Evolutionary conservation across 768 basidiomycete genomes (phyloP).

Genomic region (Pleurotus cornucopiae): DNA sequence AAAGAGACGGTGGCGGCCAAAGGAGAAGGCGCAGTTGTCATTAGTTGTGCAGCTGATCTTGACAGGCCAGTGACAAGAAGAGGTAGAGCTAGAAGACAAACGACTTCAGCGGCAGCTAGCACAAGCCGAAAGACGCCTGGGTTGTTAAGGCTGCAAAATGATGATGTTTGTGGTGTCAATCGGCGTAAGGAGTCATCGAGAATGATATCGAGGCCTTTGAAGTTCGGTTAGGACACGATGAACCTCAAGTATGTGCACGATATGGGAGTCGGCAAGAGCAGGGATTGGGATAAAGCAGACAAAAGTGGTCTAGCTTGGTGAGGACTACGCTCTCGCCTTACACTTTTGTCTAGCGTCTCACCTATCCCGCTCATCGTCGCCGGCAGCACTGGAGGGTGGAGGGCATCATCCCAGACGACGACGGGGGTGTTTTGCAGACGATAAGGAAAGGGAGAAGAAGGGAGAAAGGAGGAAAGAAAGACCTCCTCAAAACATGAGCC

Average conservation of each 20-base stretch:
- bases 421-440: no score
- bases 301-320: background rate
- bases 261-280: background rate
- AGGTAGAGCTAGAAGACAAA: background rate
- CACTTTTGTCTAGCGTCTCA: background rate
- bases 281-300: background rate
- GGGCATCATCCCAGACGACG: no score
- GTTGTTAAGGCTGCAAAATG: no score
- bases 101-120: background rate
- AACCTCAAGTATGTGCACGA: background rate
- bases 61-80: background rate
- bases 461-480: no score
- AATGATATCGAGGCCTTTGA: no score
- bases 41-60: background rate
- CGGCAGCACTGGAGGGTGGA: no score
- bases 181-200: no score
- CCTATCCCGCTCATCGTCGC: no score
- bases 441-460: no score
- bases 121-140: no score
- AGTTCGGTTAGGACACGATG: background rate
- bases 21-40: background rate
- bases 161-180: no score
- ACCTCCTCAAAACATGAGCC: no score
- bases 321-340: constrained; percentile 4
- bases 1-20: background rate